Evolutionary conservation across 768 basidiomycete species (phyloP).

Genomic region (Daedaleopsis sinensis): DNA sequence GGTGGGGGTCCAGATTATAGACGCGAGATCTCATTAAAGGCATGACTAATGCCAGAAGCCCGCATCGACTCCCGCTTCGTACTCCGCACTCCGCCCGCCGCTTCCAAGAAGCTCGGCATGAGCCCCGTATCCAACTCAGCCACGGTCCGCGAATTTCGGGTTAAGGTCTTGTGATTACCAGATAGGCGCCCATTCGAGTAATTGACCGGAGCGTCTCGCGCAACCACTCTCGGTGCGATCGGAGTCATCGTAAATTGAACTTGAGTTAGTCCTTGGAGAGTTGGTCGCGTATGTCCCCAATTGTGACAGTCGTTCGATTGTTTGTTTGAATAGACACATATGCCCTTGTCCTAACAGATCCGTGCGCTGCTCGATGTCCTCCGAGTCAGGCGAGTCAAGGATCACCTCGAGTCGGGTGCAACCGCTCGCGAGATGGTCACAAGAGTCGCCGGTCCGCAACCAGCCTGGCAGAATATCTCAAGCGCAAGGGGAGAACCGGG

Average conservation of each 20-base stretch:
- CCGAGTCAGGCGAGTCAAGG: too few relatives aligned
- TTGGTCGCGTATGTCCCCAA: too few relatives aligned
- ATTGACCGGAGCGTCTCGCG: too few relatives aligned
- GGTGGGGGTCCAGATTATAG: not conserved
- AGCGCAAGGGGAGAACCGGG: slow-evolving; percentile 13
- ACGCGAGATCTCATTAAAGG: not conserved
- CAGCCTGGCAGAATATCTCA: not conserved
- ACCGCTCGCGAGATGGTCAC: slow-evolving; percentile 8
- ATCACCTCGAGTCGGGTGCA: slow-evolving; percentile 9
- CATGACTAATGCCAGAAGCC: not conserved
- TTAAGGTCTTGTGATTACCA: not conserved
- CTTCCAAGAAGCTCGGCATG: not conserved
- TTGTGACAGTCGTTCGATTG: too few relatives aligned
- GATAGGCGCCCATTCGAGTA: too few relatives aligned
- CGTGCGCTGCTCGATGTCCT: too few relatives aligned
- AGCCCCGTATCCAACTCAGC: not conserved
- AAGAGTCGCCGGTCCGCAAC: slow-evolving; percentile 8
- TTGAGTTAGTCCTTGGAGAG: too few relatives aligned
- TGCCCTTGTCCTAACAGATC: too few relatives aligned
- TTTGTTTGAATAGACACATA: too few relatives aligned
- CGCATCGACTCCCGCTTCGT: not conserved
- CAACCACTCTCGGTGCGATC: too few relatives aligned
- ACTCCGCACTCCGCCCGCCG: not conserved
- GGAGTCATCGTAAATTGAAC: too few relatives aligned
- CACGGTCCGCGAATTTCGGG: not conserved